These are phyloP conservation scores for Pulveroboletus sp. DNA, from an alignment of 768 basidiomycete species.

Conservation along the genomic window DNA sequence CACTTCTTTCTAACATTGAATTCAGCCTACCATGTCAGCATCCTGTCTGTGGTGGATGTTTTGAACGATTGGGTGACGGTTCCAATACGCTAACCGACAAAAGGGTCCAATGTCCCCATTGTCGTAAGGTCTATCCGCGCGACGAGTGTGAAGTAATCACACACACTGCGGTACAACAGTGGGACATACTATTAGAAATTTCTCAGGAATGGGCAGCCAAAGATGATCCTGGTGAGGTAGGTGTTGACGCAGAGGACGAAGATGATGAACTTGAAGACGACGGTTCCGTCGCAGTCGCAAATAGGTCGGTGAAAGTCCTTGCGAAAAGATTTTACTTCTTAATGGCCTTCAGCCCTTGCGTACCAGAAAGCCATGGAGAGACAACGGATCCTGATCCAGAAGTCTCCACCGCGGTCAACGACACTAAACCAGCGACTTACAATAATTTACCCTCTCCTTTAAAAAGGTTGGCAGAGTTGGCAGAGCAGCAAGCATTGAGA, in stretches of 20 bases:
- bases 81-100: background rate
- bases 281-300: background rate
- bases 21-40: slow-evolving; percentile 15
- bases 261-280: slow-evolving; percentile 5
- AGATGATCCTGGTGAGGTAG: slow-evolving; percentile 11
- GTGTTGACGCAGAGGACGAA: slow-evolving; percentile 1
- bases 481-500: slow-evolving; percentile 7
- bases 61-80: slow-evolving; percentile 2
- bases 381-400: slow-evolving; percentile 5
- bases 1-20: background rate
- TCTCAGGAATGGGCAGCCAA: slow-evolving; percentile 17
- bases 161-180: slow-evolving; percentile 15
- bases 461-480: slow-evolving; percentile 17
- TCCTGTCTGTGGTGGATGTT: slow-evolving; percentile 16
- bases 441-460: slow-evolving; percentile 19
- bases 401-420: background rate
- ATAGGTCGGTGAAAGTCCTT: slow-evolving; percentile 11
- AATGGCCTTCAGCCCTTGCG: slow-evolving; percentile 4
- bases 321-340: slow-evolving; percentile 3
- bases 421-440: slow-evolving; percentile 11
- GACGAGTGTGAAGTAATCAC: slow-evolving; percentile 16
- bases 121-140: slow-evolving; percentile 11
- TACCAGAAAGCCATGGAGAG: slow-evolving; percentile 1
- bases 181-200: slow-evolving; percentile 17
- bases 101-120: slow-evolving; percentile 18